phyloP scores from a whole-genome alignment of 306 rosid genomes.

The Trifolium subterraneum region DNA sequence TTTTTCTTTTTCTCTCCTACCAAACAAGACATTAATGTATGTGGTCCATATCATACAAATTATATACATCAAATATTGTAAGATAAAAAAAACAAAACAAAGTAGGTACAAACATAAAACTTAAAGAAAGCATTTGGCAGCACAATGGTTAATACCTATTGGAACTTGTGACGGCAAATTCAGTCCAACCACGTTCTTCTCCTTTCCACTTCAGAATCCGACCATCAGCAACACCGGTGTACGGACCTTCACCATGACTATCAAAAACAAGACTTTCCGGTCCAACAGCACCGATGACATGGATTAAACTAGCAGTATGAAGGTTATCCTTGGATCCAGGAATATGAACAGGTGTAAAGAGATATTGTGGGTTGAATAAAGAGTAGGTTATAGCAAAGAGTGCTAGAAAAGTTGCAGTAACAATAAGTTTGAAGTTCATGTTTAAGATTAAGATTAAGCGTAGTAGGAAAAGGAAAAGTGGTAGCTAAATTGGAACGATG shows the following conservation, averaged over 20 bases:
- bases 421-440: conserved; percentile 48
- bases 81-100: too few relatives aligned
- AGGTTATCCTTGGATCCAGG: conserved; percentile 61
- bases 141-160: conserved; percentile 67
- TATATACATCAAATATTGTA: too few relatives aligned
- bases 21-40: too few relatives aligned
- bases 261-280: conserved; percentile 93
- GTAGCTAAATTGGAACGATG: too few relatives aligned
- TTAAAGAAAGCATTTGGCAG: too few relatives aligned
- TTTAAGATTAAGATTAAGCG: neutral
- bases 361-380: conserved; percentile 23
- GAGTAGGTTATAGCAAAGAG: conserved; percentile 41
- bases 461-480: neutral
- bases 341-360: conserved; percentile 48
- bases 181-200: conserved; percentile 65
- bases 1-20: too few relatives aligned
- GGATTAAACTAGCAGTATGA: conserved; percentile 51
- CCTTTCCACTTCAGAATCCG: conserved; percentile 82
- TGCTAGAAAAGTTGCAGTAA: conserved; percentile 50
- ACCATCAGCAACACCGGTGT: conserved; percentile 92
- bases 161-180: conserved; percentile 75
- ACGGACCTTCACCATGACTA: conserved; percentile 72
- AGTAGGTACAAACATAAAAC: too few relatives aligned
- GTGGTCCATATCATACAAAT: too few relatives aligned
- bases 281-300: conserved; percentile 66